Evolutionary conservation across 164 flowering plant species (phyloP).

Genomic region (Buxus sempervirens): DNA sequence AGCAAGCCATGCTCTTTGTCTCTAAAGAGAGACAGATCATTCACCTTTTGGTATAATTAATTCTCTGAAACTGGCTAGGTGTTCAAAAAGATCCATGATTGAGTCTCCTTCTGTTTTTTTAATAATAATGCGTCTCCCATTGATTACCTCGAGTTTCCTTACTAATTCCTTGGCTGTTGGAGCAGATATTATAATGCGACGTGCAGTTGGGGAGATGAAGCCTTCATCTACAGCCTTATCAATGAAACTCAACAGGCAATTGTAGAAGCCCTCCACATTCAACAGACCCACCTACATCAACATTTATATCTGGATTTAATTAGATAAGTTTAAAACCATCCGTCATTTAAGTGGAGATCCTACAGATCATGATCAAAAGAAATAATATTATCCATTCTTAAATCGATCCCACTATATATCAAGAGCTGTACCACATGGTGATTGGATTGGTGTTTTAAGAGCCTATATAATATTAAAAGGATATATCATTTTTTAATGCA

Average conservation of each 20-base stretch:
- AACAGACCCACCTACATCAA: slow-evolving; percentile 77
- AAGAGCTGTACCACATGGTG: slow-evolving; percentile 4
- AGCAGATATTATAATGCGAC: slow-evolving; percentile 80
- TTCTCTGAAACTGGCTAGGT: too few species aligned
- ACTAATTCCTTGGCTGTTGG: slow-evolving; percentile 75
- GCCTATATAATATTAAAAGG: too few species aligned
- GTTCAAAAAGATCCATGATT: neutral
- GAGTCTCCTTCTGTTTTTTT: neutral
- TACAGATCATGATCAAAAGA: too few species aligned
- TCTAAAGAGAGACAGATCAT: too few species aligned
- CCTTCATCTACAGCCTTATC: slow-evolving; percentile 98
- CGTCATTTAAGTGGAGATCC: slow-evolving; percentile 31
- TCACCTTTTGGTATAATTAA: too few species aligned
- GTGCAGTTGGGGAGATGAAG: slow-evolving; percentile 74
- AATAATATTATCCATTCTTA: too few species aligned
- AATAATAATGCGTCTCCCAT: too few species aligned
- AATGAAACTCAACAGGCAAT: slow-evolving; percentile 68
- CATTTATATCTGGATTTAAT: neutral
- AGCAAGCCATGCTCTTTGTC: too few species aligned
- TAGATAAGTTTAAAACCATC: neutral
- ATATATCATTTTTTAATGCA: too few species aligned
- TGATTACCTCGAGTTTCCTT: slow-evolving; percentile 73
- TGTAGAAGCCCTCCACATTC: slow-evolving; percentile 92
- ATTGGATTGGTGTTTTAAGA: too few species aligned
- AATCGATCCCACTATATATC: too few species aligned